Base-by-base conservation (phyloP, 495 filamentous ascomycete species). In the Lentithecium fluviatile region DNA sequence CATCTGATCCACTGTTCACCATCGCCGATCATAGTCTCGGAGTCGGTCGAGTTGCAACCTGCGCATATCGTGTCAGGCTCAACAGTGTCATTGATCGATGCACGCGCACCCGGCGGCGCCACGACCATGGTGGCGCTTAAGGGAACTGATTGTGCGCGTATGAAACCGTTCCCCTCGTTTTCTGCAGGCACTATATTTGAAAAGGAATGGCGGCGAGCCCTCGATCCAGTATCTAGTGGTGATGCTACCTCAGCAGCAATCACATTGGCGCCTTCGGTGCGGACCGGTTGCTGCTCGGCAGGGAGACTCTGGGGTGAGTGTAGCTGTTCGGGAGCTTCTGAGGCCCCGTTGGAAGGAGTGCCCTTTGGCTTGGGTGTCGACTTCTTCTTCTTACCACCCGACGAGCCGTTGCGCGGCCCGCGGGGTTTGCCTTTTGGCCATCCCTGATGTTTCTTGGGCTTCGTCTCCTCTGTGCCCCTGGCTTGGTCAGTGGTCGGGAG, bases 1-100 rank as follows among this genome's bases (percentile, higher is more conserved):
- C 87, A 90, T 26, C 79, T 83, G 58, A 90, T 88, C 87, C 87
- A 90, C 13, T 71, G 62, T 58, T 73, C 64, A 37, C 69, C 56
- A 50, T 74, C 72, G 38, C 67, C 72, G 24, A 64, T 66, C 26
- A 70, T 49, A 7, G 67, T 60, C 34, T 64, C 62, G 20, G 66
- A 62, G 20, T 69, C 58, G 26, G 65, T 52, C 17, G 69, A 70
- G 38, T 70, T 64, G 48, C 75, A 78, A 3, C 73, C 70, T 13
- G 71, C 75, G 50, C 75, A 78, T 21, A 73, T 65, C n/a, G 67
- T 73, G 23, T 56, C 60, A 11, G 65, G 56, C 10, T 23, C 24
- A 15, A 21, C 40, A 23, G 13, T 23, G 23, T 42, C 24, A 21
- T 49, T 32, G 0, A 25, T 8, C 6, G 20, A 10, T 1, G n/a